Base-by-base conservation (phyloP, 2,329 filamentous ascomycete species). In the Apiospora sp. region DNA sequence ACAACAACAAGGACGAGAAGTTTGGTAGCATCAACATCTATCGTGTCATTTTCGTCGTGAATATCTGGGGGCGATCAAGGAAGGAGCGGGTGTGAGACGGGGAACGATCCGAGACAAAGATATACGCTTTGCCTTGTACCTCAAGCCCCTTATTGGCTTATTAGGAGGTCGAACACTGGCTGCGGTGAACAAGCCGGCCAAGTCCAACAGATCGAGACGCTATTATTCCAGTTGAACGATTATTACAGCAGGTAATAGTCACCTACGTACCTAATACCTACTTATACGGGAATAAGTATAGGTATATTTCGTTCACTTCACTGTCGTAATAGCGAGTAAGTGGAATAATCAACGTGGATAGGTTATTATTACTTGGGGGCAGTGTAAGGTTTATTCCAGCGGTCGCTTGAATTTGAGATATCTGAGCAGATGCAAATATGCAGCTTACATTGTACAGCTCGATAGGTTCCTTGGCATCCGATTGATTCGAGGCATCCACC, bases 11-110 rank as follows among this genome's bases (percentile, higher is more conserved):
- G 34, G 67, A 37, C 27, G 34, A 30, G 8, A 34, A 49, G 22
- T 4, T 30, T 13, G 14, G 30, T 24, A 37, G 19, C 54, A 37
- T 37, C 2, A 22, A 64, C 34, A 49, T 49, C 7, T 69, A 49
- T 49, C 27, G 67, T 12, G 27, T 16, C 67, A 49, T 69, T 69
- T 34, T 37, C 19, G 67, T 64, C 30, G 30, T 41, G 13, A 64
- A 64, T 34, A 41, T 69, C 27, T 69, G 5, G 34, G 41, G 44
- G n/a, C 22, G 44, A 49, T 49, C 44, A 49, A 69, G 67, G 10
- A 22, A n/a, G 30, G 54, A 37, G 71, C 54, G 54, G 70, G 69
- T 71, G 68, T 61, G 70, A 54, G 51, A 71, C 68, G 68, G 71
- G 30, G 34, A 22, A 41, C 64, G 37, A 72, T 14, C 30, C 27